Base-by-base conservation (phyloP, 176 grass and related monocot genomes). In the Oryza glaberrima region DNA sequence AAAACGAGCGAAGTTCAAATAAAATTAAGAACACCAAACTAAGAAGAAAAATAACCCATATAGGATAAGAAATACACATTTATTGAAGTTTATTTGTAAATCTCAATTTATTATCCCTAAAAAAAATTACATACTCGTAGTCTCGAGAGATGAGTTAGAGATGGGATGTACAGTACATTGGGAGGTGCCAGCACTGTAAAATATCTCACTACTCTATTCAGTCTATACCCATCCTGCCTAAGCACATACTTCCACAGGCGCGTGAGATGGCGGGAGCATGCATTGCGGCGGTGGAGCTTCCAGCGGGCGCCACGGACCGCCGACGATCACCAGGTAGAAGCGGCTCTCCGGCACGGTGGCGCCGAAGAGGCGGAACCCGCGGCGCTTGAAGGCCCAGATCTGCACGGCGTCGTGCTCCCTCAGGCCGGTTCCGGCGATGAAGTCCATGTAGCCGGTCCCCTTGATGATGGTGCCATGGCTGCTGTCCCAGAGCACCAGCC, bases 271-370 rank as follows among this genome's bases (percentile, higher is more conserved):
- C 54, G 19, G 54, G 6, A n/a, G 17, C 6, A 58, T 20, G 54
- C 19, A 19, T 2, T 2, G 19, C 19, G 54, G 54, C 54, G 19
- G 17, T 16, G 54, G 19, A 52, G 49, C 14, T 52, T 52, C 49
- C 1, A 52, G 15, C 16, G 49, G 13, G 4, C 3, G 49, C 13
- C 49, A 3, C 49, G 58, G 5, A 63, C 11, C 58, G 7, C 58
- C 7, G 58, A 73, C 76, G 78, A 86, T 19, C 32, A 91, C 66
- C 16, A 93, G 11, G 51, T 70, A 82, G 19, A 96, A 73, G 11
- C 19, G 41, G 25, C 94, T 87, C 32, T 85, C 81, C 74, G 16
- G 58, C 78, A 96, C 49, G 64, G 34, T 72, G 17, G 0, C 0
- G 41, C 58, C 86, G 60, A 80, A 73, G 69, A 78, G 10, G 0